Conservation (phyloP, 169 alveolate species). For the Eimeria brunetti region DNA sequence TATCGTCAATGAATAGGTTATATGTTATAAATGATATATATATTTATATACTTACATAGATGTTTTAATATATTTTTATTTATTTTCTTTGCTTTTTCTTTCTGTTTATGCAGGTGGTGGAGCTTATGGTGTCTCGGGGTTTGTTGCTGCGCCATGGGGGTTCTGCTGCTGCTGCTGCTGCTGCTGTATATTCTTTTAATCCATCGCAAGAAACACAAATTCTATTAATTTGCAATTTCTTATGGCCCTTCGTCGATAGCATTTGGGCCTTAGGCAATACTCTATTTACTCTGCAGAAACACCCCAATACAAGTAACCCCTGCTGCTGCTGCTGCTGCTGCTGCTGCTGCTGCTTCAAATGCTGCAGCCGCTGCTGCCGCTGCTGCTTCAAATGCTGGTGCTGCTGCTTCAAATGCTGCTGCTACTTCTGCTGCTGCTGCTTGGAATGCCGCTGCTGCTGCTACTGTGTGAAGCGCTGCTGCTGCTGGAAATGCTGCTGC, state of each 20-base stretch:
- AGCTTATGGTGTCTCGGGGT: slow-evolving; percentile 25
- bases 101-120: not conserved
- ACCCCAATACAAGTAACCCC: not conserved
- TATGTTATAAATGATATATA: too few relatives aligned
- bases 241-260: slow-evolving; percentile 78
- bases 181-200: not conserved
- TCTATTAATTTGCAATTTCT: slow-evolving; percentile 7
- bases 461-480: not conserved
- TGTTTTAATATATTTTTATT: too few relatives aligned
- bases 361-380: not conserved
- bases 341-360: not conserved
- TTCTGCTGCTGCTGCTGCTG: not conserved
- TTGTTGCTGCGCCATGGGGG: slow-evolving; percentile 12
- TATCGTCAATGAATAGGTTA: too few relatives aligned
- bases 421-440: not conserved
- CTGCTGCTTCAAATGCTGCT: not conserved
- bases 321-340: not conserved
- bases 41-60: too few relatives aligned
- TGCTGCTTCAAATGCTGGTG: not conserved
- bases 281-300: slow-evolving; percentile 37
- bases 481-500: not conserved
- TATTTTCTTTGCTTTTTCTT: not conserved
- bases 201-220: not conserved
- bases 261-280: slow-evolving; percentile 64
- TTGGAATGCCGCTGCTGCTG: not conserved